Percentiles rank a stretch among this genome's conserved stretches.
Evolutionary conservation across 148 eudicot genomes (phyloP).

Genomic region (Camellia sinensis): DNA sequence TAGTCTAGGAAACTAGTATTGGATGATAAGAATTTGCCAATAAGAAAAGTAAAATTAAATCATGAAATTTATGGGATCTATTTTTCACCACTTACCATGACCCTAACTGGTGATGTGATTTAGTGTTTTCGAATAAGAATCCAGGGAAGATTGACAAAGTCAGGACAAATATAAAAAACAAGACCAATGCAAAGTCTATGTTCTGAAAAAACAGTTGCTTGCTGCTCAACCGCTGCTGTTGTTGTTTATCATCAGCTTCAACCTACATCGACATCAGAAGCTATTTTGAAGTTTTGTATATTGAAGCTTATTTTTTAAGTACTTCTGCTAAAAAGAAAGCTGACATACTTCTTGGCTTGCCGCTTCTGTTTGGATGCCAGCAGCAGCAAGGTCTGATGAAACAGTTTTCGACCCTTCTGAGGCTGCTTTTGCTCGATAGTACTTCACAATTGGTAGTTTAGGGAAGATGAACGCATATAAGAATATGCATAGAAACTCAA

Average conservation of each 20-base stretch:
- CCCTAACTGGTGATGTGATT: conserved; percentile 56
- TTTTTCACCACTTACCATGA: conserved; percentile 42
- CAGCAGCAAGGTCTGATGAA: conserved; percentile 51
- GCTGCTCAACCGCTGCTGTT: conserved; percentile 31
- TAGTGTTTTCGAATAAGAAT: conserved; percentile 69
- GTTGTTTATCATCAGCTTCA: conserved; percentile 18
- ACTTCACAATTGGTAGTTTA: conserved; percentile 56
- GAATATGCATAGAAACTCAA: conserved; percentile 49
- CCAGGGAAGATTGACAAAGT: conserved; percentile 82
- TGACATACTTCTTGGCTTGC: conserved; percentile 7
- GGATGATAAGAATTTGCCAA: no score
- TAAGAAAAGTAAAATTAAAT: no score
- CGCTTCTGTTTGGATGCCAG: conserved; percentile 38
- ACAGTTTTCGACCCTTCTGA: conserved; percentile 64
- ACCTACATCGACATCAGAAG: conserved; percentile 26
- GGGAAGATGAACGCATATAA: conserved; percentile 52
- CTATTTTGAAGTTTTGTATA: neutral
- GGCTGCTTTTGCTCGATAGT: conserved; percentile 59
- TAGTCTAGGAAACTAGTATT: no score
- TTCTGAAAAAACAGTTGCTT: conserved; percentile 51
- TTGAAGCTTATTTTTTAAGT: no score
- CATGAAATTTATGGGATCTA: no score
- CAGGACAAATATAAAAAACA: conserved; percentile 55
- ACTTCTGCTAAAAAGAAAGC: no score
- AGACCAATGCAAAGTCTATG: conserved; percentile 54